These are phyloP conservation scores for Carnegiea gigantea DNA, from an alignment of 179 eudicot genomes.

Conservation along the genomic window DNA sequence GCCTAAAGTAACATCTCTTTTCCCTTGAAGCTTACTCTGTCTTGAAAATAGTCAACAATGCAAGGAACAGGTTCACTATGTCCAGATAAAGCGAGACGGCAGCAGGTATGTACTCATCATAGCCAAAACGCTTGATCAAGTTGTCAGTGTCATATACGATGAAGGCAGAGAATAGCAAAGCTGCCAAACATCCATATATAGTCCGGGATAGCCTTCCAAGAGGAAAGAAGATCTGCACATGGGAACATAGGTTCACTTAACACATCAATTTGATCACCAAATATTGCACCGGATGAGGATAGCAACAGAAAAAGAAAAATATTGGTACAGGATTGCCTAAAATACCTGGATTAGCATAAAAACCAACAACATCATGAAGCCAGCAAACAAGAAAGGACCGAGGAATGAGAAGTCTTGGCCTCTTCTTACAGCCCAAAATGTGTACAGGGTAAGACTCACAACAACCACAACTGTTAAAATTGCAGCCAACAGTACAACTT, in stretches of 20 bases:
- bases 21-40: neutral
- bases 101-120: conserved; percentile 60
- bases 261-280: neutral
- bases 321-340: too few species aligned
- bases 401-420: conserved; percentile 61
- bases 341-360: conserved; percentile 57
- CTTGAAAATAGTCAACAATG: conserved; percentile 32
- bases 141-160: conserved; percentile 62
- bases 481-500: conserved; percentile 46
- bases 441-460: conserved; percentile 49
- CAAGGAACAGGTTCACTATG: conserved; percentile 55
- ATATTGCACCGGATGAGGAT: neutral
- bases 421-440: conserved; percentile 59
- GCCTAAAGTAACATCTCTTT: neutral
- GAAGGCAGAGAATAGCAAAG: conserved; percentile 52
- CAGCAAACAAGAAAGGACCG: conserved; percentile 52
- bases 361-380: conserved; percentile 37
- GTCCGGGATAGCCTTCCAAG: conserved; percentile 39
- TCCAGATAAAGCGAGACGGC: conserved; percentile 52
- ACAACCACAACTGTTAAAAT: conserved; percentile 49
- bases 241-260: neutral
- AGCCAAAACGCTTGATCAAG: conserved; percentile 52
- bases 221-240: conserved; percentile 41
- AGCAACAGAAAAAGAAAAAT: too few species aligned
- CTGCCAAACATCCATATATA: conserved; percentile 45